Evolutionary conservation across 148 eudicot species (phyloP).

Genomic region (Salicornia ramosissima): DNA sequence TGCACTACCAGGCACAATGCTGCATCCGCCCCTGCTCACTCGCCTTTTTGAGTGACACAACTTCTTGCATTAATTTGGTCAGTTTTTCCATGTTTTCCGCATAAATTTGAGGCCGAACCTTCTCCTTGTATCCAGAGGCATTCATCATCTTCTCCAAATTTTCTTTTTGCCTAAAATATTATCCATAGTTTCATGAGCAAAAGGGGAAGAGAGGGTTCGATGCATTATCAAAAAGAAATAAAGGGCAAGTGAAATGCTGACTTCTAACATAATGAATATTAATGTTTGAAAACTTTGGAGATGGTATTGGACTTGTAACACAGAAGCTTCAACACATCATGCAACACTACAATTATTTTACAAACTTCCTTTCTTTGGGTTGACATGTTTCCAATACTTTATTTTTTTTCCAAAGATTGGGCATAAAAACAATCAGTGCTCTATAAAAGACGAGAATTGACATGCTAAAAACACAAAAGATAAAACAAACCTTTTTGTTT

Average conservation of each 20-base stretch:
- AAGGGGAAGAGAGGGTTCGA: no score
- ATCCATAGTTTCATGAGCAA: conserved; percentile 7
- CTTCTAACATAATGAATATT: no score
- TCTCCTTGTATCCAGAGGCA: conserved; percentile 65
- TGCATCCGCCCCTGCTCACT: no score
- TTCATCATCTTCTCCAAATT: conserved; percentile 47
- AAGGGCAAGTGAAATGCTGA: no score
- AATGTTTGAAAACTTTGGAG: background rate
- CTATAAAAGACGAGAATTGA: no score
- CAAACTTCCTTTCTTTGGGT: no score
- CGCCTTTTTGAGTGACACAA: conserved; percentile 56
- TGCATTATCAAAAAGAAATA: no score
- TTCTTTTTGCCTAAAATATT: conserved; percentile 54
- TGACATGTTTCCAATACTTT: no score
- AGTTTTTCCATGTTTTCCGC: conserved; percentile 58
- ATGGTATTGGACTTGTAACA: background rate
- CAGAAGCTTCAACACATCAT: background rate
- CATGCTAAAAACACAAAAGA: background rate
- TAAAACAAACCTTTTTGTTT: conserved; percentile 42
- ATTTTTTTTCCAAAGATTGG: background rate
- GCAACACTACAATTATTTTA: background rate
- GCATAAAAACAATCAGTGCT: background rate
- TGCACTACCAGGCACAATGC: no score
- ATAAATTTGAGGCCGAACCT: conserved; percentile 54
- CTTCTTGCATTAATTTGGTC: conserved; percentile 45